Percentiles rank a stretch among this genome's conserved stretches.
Conservation (phyloP, 306 rosid species). For the Sphenostylis stenocarpa region DNA sequence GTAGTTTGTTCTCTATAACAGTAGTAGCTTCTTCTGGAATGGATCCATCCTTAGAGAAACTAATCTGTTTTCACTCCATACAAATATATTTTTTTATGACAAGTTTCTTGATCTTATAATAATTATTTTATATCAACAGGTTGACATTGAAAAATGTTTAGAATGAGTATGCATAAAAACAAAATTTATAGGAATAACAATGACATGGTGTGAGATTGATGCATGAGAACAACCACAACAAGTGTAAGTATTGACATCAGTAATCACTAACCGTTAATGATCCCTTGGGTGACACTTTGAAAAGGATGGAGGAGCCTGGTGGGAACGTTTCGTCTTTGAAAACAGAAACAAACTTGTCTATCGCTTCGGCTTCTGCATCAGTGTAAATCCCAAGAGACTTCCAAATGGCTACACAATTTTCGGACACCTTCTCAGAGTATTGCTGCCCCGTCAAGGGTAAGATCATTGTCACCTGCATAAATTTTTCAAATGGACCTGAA, state of each 20-base stretch:
- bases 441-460: slow-evolving; percentile 73
- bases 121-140: too few species aligned
- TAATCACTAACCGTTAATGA: slow-evolving; percentile 53
- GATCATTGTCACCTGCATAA: slow-evolving; percentile 57
- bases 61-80: too few species aligned
- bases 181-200: background rate
- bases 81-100: too few species aligned
- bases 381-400: slow-evolving; percentile 67
- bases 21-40: slow-evolving; percentile 43
- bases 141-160: too few species aligned
- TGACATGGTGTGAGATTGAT: background rate
- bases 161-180: too few species aligned
- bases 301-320: slow-evolving; percentile 74
- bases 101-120: too few species aligned
- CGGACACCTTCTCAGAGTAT: slow-evolving; percentile 72
- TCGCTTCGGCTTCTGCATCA: slow-evolving; percentile 71
- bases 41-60: slow-evolving; percentile 66
- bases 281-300: slow-evolving; percentile 62
- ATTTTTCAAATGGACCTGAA: slow-evolving; percentile 48
- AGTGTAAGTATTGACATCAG: background rate
- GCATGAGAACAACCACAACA: background rate
- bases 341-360: slow-evolving; percentile 52
- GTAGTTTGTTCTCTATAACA: slow-evolving; percentile 63
- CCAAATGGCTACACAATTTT: slow-evolving; percentile 72
- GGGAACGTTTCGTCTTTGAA: slow-evolving; percentile 69